These are phyloP conservation scores for Hymenoscyphus albidus DNA, from an alignment of 2,329 filamentous ascomycete species.

Conservation along the genomic window DNA sequence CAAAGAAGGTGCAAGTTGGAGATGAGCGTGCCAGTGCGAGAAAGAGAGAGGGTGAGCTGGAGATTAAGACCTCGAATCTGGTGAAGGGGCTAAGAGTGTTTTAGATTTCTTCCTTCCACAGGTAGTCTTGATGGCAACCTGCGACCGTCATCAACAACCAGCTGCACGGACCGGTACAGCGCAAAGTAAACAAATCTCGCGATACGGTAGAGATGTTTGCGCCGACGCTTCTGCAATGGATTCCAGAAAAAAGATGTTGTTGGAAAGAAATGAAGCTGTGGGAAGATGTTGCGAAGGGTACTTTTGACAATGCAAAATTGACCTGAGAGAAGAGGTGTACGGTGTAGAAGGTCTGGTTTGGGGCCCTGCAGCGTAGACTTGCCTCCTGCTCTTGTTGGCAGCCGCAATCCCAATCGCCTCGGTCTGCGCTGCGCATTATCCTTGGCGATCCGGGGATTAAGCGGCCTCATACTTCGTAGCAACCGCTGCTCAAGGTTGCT, in stretches of 20 bases:
- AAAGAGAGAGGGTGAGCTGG: not conserved
- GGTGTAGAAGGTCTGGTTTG: too few relatives aligned
- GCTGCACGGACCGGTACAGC: not conserved
- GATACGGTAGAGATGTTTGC: not conserved
- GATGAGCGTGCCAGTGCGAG: not conserved
- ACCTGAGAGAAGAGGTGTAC: not conserved
- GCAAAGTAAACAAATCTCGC: constrained; percentile 1
- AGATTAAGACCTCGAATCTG: not conserved
- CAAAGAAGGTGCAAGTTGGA: constrained; percentile 18
- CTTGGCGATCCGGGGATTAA: too few relatives aligned
- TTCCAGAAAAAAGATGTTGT: not conserved
- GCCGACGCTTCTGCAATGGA: not conserved
- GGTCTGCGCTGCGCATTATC: too few relatives aligned
- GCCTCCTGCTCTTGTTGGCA: too few relatives aligned
- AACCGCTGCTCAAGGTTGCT: too few relatives aligned
- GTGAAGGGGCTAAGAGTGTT: constrained; percentile 1
- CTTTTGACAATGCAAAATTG: not conserved
- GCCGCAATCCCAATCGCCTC: too few relatives aligned
- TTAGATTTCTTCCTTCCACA: not conserved
- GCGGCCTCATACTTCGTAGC: too few relatives aligned
- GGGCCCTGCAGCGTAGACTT: too few relatives aligned
- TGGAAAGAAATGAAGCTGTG: not conserved
- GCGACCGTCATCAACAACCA: not conserved
- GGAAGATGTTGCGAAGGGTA: not conserved
- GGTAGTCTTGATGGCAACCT: not conserved